These are phyloP conservation scores for Diaporthe amygdali DNA, from an alignment of 2,329 filamentous ascomycete genomes.

Conservation along the genomic window DNA sequence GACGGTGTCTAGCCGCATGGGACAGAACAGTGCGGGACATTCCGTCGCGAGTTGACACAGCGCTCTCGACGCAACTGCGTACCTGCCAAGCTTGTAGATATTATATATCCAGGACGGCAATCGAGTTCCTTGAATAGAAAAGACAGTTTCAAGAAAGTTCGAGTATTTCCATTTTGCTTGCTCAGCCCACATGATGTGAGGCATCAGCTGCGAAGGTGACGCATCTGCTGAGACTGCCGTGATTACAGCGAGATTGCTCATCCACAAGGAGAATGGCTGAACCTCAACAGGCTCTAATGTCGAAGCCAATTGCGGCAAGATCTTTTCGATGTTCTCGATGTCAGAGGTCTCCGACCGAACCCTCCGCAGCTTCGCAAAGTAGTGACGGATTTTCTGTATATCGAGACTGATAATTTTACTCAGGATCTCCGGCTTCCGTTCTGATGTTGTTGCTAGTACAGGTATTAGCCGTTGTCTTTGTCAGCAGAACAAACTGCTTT, in stretches of 20 bases:
- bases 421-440: background rate
- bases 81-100: background rate
- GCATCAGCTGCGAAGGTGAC: background rate
- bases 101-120: background rate
- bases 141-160: background rate
- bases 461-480: background rate
- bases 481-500: background rate
- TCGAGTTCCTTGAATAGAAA: background rate
- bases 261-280: background rate
- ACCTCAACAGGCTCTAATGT: background rate
- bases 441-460: background rate
- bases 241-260: background rate
- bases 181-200: background rate
- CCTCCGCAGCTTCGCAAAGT: background rate
- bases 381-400: background rate
- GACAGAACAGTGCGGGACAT: background rate
- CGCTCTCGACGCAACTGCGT: background rate
- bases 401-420: background rate
- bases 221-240: background rate
- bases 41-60: background rate
- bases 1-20: background rate
- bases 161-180: background rate
- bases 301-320: background rate
- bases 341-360: background rate
- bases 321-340: background rate